phyloP scores from a whole-genome alignment of 2,329 filamentous ascomycete species.

The Alternaria consortialis region DNA sequence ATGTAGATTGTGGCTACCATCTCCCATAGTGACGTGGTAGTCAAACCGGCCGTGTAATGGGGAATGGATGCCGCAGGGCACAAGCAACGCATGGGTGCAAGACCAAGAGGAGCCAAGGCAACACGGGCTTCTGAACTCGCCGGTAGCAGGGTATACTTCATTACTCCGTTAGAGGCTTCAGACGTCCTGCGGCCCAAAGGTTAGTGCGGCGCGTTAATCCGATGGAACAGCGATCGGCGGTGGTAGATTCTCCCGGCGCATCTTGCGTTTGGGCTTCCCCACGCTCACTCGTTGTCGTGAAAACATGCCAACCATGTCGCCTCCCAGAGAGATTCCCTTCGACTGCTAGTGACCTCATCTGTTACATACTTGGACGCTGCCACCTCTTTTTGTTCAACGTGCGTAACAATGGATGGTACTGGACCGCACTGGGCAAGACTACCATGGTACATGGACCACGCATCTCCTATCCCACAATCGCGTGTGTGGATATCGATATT shows the following conservation, averaged over 20 bases:
- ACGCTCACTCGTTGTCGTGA: conserved; percentile 15
- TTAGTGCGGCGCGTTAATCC: conserved; percentile 25
- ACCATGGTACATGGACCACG: conserved; percentile 23
- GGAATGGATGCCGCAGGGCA: conserved; percentile 38
- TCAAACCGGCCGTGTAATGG: conserved; percentile 42
- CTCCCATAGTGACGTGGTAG: conserved; percentile 48
- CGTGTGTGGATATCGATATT: conserved; percentile 17
- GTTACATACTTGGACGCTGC: not conserved
- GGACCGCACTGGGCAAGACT: conserved; percentile 14
- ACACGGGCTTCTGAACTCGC: conserved; percentile 41
- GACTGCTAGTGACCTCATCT: conserved; percentile 5
- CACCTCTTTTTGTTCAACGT: conserved; percentile 16
- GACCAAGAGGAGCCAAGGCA: conserved; percentile 47
- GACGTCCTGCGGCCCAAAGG: conserved; percentile 37
- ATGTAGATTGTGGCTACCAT: conserved; percentile 33
- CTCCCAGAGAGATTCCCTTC: not conserved
- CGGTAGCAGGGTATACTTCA: conserved; percentile 36
- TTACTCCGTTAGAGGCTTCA: conserved; percentile 30
- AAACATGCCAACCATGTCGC: conserved; percentile 11
- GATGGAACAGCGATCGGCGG: conserved; percentile 25
- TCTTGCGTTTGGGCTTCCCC: conserved; percentile 26
- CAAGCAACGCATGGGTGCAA: conserved; percentile 51
- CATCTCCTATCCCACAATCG: conserved; percentile 10
- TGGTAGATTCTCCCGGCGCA: conserved; percentile 24
- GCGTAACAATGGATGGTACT: conserved; percentile 24